These are phyloP conservation scores for Yarrowia porcina DNA, from an alignment of 805 yeast genomes.

Conservation along the genomic window DNA sequence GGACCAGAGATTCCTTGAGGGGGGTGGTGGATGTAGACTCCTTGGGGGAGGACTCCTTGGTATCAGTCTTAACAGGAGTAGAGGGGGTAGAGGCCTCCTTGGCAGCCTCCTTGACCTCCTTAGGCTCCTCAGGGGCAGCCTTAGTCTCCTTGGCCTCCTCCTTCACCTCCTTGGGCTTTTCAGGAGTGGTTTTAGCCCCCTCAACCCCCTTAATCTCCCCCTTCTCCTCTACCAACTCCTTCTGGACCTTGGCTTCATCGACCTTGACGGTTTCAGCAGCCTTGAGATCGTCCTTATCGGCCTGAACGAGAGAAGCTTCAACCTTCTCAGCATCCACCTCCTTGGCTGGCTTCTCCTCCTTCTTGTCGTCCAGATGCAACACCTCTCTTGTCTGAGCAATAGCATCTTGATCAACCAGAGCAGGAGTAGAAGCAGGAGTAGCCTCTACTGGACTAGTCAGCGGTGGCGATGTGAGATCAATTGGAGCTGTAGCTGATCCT, in stretches of 20 bases:
- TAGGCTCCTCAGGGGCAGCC: background rate
- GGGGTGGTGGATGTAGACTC: background rate
- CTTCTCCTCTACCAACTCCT: background rate
- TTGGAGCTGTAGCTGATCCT: background rate
- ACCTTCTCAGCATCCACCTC: background rate
- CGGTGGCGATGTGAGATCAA: conserved; percentile 5
- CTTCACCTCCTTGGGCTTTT: background rate
- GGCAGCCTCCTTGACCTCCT: too few relatives aligned
- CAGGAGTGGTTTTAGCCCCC: background rate
- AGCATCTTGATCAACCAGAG: conserved; percentile 2
- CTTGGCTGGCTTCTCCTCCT: background rate
- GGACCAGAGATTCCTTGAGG: background rate
- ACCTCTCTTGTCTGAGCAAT: background rate
- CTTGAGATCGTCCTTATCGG: background rate
- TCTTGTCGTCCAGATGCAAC: background rate
- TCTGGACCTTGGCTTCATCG: background rate
- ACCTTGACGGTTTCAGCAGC: background rate
- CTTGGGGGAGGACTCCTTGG: background rate
- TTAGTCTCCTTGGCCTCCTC: background rate
- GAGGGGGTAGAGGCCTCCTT: background rate
- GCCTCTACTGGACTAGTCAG: conserved; percentile 8
- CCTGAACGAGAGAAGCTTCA: conserved; percentile 5
- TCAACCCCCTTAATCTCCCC: background rate
- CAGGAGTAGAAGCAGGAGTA: background rate
- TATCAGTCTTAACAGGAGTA: background rate